These are phyloP conservation scores for Phytophthora lateralis DNA, from an alignment of 352 stramenopile genomes.

Conservation along the genomic window DNA sequence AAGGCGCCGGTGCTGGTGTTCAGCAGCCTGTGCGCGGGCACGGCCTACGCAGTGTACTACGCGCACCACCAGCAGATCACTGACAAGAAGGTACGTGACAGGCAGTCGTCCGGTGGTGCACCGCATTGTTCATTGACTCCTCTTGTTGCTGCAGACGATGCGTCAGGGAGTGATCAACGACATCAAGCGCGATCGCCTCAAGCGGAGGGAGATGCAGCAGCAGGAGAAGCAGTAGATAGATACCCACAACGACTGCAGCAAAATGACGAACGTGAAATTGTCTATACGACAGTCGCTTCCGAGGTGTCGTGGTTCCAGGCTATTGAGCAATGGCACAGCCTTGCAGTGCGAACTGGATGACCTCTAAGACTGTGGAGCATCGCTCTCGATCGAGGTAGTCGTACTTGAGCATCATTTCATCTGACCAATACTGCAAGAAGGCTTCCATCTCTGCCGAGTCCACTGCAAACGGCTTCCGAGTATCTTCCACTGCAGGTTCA, in stretches of 20 bases:
- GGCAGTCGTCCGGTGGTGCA: too few relatives aligned
- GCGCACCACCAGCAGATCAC: slow-evolving; percentile 77
- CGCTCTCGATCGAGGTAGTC: slow-evolving; percentile 43
- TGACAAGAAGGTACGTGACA: slow-evolving; percentile 68
- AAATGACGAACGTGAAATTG: slow-evolving; percentile 9
- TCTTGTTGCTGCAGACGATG: slow-evolving; percentile 52
- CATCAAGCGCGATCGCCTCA: slow-evolving; percentile 75
- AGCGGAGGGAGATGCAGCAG: slow-evolving; percentile 51
- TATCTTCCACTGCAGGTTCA: background rate
- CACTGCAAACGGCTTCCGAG: background rate
- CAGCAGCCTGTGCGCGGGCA: slow-evolving; percentile 41
- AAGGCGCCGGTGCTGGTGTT: slow-evolving; percentile 63
- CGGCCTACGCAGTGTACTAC: slow-evolving; percentile 73
- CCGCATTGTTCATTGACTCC: slow-evolving; percentile 10
- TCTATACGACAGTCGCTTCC: slow-evolving; percentile 3
- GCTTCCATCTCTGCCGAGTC: slow-evolving; percentile 27
- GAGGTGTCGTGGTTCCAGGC: background rate
- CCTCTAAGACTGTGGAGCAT: slow-evolving; percentile 31
- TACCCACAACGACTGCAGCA: slow-evolving; percentile 3
- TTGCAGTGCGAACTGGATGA: slow-evolving; percentile 21
- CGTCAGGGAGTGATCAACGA: slow-evolving; percentile 80
- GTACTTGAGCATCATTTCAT: slow-evolving; percentile 57
- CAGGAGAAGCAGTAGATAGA: slow-evolving; percentile 27
- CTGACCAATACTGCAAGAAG: slow-evolving; percentile 39
- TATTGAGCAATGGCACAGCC: slow-evolving; percentile 1